These are phyloP conservation scores for Periconia sp. DNA, from an alignment of 2,329 filamentous ascomycete genomes.

Conservation along the genomic window DNA sequence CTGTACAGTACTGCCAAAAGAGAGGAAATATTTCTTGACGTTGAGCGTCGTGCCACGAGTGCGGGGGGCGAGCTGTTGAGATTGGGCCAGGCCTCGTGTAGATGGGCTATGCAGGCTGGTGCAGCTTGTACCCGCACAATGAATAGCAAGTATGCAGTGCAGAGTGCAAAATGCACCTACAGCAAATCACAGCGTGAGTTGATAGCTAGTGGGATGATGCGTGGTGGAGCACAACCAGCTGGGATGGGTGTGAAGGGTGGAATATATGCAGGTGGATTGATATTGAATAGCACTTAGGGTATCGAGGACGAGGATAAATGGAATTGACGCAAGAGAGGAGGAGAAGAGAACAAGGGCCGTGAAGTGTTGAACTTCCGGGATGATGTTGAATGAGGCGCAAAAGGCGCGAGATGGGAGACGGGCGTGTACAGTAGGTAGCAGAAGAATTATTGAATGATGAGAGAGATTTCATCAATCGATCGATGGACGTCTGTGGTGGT, in stretches of 20 bases:
- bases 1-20: background rate
- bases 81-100: slow-evolving; percentile 21
- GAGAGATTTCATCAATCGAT: too few relatives aligned
- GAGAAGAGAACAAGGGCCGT: slow-evolving; percentile 9
- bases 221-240: background rate
- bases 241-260: slow-evolving; percentile 14
- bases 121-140: slow-evolving; percentile 13
- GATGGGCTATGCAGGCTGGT: slow-evolving; percentile 32
- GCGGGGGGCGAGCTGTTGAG: slow-evolving; percentile 19
- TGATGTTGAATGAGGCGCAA: slow-evolving; percentile 17
- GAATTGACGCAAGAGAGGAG: slow-evolving; percentile 2
- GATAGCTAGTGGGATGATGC: background rate
- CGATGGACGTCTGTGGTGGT: too few relatives aligned
- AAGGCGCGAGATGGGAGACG: background rate
- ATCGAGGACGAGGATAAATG: slow-evolving; percentile 9
- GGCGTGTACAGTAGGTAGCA: background rate
- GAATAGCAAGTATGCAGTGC: background rate
- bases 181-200: background rate
- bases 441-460: too few relatives aligned
- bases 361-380: slow-evolving; percentile 41
- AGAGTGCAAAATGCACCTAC: background rate
- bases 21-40: too few relatives aligned
- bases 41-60: background rate
- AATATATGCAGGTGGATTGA: slow-evolving; percentile 13
- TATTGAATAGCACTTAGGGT: too few relatives aligned